Evolutionary conservation across 2,329 filamentous ascomycete genomes (phyloP).

Genomic region (Graphium sp.): DNA sequence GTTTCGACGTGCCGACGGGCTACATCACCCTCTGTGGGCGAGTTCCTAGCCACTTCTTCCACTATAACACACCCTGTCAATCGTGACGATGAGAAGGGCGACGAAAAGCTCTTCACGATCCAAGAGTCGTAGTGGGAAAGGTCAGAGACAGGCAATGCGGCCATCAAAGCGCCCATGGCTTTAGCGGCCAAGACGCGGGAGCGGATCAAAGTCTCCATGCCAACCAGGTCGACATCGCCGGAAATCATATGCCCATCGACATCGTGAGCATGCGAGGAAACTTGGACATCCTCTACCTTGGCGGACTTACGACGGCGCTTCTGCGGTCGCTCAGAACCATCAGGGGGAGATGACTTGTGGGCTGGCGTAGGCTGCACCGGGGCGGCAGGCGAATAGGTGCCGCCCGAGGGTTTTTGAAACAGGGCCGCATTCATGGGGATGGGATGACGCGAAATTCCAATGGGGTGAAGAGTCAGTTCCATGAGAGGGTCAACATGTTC

Average conservation of each 20-base stretch:
- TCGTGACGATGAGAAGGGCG: constrained; percentile 70
- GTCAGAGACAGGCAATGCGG: constrained; percentile 48
- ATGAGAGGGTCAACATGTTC: constrained; percentile 67
- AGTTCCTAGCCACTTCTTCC: constrained; percentile 68
- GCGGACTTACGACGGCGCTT: constrained; percentile 72
- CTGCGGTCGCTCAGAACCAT: constrained; percentile 42
- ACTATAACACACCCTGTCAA: constrained; percentile 68
- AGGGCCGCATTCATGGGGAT: constrained; percentile 81
- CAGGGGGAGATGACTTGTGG: constrained; percentile 32
- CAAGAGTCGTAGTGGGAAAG: constrained; percentile 47
- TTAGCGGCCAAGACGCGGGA: constrained; percentile 77
- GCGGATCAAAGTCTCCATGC: constrained; percentile 72
- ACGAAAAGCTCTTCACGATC: constrained; percentile 50
- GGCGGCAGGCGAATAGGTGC: constrained; percentile 48
- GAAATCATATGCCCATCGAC: constrained; percentile 97
- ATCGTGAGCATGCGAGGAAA: constrained; percentile 64
- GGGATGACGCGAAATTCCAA: constrained; percentile 79
- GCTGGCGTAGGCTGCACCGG: constrained; percentile 23
- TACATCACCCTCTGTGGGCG: constrained; percentile 24
- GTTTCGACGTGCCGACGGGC: constrained; percentile 39
- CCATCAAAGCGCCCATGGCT: constrained; percentile 74
- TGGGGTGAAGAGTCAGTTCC: constrained; percentile 71
- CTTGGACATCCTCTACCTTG: constrained; percentile 56
- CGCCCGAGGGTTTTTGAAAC: constrained; percentile 86
- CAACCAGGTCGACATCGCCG: constrained; percentile 88